Percentiles rank a stretch among this genome's conserved stretches.
Evolutionary conservation across 192 early-diverging fungal species (phyloP).

Genomic region (Geosiphon pyriformis): DNA sequence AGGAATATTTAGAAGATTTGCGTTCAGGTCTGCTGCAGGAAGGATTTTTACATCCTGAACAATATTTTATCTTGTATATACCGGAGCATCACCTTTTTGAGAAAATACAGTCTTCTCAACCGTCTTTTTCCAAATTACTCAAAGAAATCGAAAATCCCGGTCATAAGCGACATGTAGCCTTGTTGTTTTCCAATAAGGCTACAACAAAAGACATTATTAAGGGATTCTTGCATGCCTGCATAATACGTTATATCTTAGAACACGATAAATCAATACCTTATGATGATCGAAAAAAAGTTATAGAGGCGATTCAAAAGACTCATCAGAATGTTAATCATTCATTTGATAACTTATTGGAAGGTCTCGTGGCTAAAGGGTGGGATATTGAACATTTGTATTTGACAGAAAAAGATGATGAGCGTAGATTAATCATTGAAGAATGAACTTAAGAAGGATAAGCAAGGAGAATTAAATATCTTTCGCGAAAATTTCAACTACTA

Average conservation of each 20-base stretch:
- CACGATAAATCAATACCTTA: not conserved
- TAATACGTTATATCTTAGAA: conserved; percentile 34
- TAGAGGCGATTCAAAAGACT: conserved; percentile 26
- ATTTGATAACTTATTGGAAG: conserved; percentile 30
- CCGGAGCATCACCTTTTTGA: not conserved
- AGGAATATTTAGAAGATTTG: conserved; percentile 19
- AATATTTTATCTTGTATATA: conserved; percentile 35
- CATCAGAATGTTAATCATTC: conserved; percentile 34
- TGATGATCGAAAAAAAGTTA: not conserved
- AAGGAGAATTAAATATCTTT: no score
- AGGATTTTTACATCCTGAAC: conserved; percentile 30
- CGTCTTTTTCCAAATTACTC: not conserved
- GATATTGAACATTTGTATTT: conserved; percentile 43
- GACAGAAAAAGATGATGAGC: conserved; percentile 31
- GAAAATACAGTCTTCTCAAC: not conserved
- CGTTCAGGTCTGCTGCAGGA: conserved; percentile 28
- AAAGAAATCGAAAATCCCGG: not conserved
- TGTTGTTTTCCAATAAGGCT: conserved; percentile 55
- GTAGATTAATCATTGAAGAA: conserved; percentile 23
- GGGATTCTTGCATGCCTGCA: conserved; percentile 62
- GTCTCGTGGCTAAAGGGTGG: conserved; percentile 44
- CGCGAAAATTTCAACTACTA: no score
- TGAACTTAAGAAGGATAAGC: no score
- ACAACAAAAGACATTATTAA: conserved; percentile 45
- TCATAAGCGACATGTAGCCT: conserved; percentile 32